Conservation (phyloP, 2,329 filamentous ascomycete genomes). For the Paraphaeosphaeria sporulosa region DNA sequence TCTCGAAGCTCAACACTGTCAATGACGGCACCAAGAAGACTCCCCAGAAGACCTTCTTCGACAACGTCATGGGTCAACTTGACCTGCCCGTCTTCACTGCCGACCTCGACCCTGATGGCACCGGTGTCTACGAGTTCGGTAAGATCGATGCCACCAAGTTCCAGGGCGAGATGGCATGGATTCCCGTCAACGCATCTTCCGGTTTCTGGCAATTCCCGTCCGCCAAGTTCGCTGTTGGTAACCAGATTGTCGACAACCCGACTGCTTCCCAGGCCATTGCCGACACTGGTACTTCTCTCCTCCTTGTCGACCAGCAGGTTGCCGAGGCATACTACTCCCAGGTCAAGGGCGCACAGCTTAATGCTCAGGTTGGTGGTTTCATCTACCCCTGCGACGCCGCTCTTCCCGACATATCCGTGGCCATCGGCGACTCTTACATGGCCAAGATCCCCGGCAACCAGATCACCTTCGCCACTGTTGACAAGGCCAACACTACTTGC, state of each 20-base stretch:
- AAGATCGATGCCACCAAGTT: conserved; percentile 71
- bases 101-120: conserved; percentile 66
- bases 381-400: conserved; percentile 53
- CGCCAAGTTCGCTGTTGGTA: conserved; percentile 64
- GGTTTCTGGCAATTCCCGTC: conserved; percentile 76
- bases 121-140: conserved; percentile 78
- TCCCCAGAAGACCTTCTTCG: conserved; percentile 75
- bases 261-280: conserved; percentile 54
- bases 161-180: conserved; percentile 67
- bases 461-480: conserved; percentile 49
- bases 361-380: conserved; percentile 51
- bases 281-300: conserved; percentile 68
- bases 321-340: conserved; percentile 56
- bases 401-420: conserved; percentile 58
- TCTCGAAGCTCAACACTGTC: conserved; percentile 68
- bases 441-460: conserved; percentile 62
- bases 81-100: conserved; percentile 75
- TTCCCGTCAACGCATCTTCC: conserved; percentile 65
- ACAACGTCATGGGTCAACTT: conserved; percentile 69
- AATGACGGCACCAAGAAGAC: conserved; percentile 61
- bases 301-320: conserved; percentile 65
- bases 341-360: conserved; percentile 49
- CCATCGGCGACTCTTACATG: conserved; percentile 65
- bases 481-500: conserved; percentile 60
- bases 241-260: conserved; percentile 63